Evolutionary conservation across 108 stramenopile species (phyloP), one percentile per base, ranked within the genome.

Genomic region (Conticribra weissflogii): DNA sequence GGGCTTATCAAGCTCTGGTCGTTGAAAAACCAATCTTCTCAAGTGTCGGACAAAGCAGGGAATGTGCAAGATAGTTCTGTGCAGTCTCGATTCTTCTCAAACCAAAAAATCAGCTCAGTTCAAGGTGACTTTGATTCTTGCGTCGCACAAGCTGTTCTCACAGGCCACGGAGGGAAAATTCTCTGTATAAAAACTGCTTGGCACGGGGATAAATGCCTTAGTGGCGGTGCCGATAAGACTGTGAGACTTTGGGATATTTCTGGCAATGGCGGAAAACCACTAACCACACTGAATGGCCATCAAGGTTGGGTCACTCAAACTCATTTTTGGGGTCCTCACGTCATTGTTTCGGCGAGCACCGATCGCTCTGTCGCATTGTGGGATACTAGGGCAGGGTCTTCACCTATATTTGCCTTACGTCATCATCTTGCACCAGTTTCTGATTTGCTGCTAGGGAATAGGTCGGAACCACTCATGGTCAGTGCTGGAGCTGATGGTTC

Each of bases 1-100:
- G 93, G 93, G 5, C 74, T 90, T 36, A 92, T 95, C 56, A 95
- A 95, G 63, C 68, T 95, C 7, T 95, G 93, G 93, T 86, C 83
- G 5, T 58, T 95, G 45, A 76, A 89, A 52, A 64, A 83, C 0
- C 75, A 85, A 17, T 52, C 71, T 9, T 73, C 31, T 21, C 57
- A 53, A 51, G 51, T 28, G n/a, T 45, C 23, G 14, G 66, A 68
- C 25, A 53, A 62, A 8, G 46, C 51, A n/a, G 55, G 66, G 19
- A 66, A 45, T 44, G 59, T 49, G 0, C 68, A 57, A 24, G 61
- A 34, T 45, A 45, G 32, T 15, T 47, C 63, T 16, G 53, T 65
- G 12, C 64, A 64, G 62, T 72, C 74, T 33, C 76, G 81, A 25
- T 78, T 82, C 54, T 78, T 82, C 41, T 46, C 65, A 8, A 68